Base-by-base conservation (phyloP, 2,329 filamentous ascomycete genomes). In the Nothopassalora personata region DNA sequence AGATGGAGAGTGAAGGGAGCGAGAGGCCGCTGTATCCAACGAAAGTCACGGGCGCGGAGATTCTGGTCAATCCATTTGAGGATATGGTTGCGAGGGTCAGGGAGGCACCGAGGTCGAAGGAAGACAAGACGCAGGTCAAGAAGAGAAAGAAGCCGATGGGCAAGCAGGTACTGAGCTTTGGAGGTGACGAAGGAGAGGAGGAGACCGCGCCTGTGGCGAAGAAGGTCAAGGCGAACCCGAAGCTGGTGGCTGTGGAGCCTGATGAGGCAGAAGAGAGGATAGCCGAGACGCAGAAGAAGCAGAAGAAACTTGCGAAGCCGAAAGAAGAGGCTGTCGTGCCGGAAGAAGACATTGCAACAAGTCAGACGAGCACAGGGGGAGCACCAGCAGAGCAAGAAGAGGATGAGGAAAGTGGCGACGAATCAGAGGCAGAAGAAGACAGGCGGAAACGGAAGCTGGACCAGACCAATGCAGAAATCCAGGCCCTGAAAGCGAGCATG, bases 11-110 rank as follows among this genome's bases (percentile, higher is more conserved):
- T 11, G 87, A 90, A 56, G 87, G 86, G 15, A 86, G 84, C 6
- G 93, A 97, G 64, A 82, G 91, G 61, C 93, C 93, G 1, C 75
- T 95, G 52, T 99, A 96, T 73, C 88, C 93, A 0, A 84, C 91
- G 36, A 91, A 86, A 73, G 86, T 99, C 59, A 86, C 84, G 4
- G 79, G 81, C 19, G 79, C 89, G 30, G 89, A 94, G 73, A 85
- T 95, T 19, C 73, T 94, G 63, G 84, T 91, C 51, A 94, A 94
- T 69, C 89, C 89, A 0, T 95, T 93, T 61, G 83, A 88, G 52
- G 89, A 89, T 68, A 91, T 94, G 88, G 83, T 86, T 67, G 89
- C 85, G 77, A 81, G 86, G 66, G 80, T 82, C 53, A 81, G 82
- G 57, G 79, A 83, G 45, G 83, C 84, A 18, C 71, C 73, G 13